Evolutionary conservation across 805 yeast genomes (phyloP).

Genomic region (Myxozyma neglecta): DNA sequence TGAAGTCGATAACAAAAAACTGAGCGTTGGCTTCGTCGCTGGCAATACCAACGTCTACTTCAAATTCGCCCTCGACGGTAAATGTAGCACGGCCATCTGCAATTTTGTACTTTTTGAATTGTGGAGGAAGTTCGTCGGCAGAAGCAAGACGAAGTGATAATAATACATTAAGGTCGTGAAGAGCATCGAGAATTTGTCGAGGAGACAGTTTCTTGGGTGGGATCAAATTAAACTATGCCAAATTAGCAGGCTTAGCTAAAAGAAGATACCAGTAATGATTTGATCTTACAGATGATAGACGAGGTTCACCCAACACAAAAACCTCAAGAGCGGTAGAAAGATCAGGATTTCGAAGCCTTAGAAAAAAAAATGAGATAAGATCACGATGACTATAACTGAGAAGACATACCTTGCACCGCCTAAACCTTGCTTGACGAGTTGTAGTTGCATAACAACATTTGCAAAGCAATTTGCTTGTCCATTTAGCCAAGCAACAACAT

Average conservation of each 20-base stretch:
- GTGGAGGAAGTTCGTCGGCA: constrained; percentile 56
- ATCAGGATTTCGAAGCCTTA: constrained; percentile 78
- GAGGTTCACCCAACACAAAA: constrained; percentile 55
- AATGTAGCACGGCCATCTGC: constrained; percentile 76
- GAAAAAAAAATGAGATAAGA: not conserved
- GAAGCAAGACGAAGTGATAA: constrained; percentile 74
- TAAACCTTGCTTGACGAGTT: constrained; percentile 65
- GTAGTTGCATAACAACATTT: constrained; percentile 63
- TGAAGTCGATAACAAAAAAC: constrained; percentile 75
- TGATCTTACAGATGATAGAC: constrained; percentile 23
- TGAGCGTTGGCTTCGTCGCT: constrained; percentile 63
- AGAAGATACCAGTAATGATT: not conserved
- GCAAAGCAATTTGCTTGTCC: constrained; percentile 71
- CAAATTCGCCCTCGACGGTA: constrained; percentile 62
- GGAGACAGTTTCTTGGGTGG: constrained; percentile 53
- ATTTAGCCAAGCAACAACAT: constrained; percentile 82
- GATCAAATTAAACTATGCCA: constrained; percentile 42
- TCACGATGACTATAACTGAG: not conserved
- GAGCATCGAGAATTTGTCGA: constrained; percentile 56
- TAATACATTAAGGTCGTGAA: constrained; percentile 69
- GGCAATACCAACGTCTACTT: constrained; percentile 74
- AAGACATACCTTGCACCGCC: constrained; percentile 66
- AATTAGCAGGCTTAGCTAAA: not conserved
- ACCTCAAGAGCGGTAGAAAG: constrained; percentile 85
- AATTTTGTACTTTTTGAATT: constrained; percentile 63